Conservation (phyloP, 345 rosid genomes). For the Kandelia obovata region DNA sequence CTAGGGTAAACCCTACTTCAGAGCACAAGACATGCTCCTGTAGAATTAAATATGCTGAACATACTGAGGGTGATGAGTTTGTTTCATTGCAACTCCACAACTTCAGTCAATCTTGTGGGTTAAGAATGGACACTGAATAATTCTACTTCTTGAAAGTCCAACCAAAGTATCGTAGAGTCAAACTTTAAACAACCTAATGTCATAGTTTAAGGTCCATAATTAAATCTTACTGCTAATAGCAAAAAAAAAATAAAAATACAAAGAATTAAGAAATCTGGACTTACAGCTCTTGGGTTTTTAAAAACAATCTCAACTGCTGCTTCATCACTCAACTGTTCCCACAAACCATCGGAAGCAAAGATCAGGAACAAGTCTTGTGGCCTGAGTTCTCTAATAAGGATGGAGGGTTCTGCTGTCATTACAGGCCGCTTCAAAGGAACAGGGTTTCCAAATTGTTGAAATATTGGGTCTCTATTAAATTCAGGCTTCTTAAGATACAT, state of each 20-base stretch:
- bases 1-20: not conserved
- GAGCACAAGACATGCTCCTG: not conserved
- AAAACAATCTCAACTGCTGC: conserved; percentile 80
- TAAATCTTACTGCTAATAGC: not conserved
- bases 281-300: conserved; percentile 83
- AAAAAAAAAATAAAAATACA: not conserved
- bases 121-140: not conserved
- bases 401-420: conserved; percentile 88
- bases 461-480: conserved; percentile 70
- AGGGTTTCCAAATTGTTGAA: conserved; percentile 68
- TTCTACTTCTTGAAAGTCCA: not conserved
- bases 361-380: conserved; percentile 78
- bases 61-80: not conserved
- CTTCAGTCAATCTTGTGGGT: not conserved
- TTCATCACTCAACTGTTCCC: conserved; percentile 95
- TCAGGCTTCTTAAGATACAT: conserved; percentile 92
- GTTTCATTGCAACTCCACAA: not conserved
- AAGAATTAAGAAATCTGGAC: conserved; percentile 23
- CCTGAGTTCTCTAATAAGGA: conserved; percentile 63
- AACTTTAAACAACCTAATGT: not conserved
- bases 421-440: conserved; percentile 77
- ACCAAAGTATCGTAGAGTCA: not conserved
- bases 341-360: conserved; percentile 98
- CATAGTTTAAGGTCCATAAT: not conserved
- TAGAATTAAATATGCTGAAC: not conserved